Conservation (phyloP, 2,329 filamentous ascomycete species). For the Aspergillus alliaceus region DNA sequence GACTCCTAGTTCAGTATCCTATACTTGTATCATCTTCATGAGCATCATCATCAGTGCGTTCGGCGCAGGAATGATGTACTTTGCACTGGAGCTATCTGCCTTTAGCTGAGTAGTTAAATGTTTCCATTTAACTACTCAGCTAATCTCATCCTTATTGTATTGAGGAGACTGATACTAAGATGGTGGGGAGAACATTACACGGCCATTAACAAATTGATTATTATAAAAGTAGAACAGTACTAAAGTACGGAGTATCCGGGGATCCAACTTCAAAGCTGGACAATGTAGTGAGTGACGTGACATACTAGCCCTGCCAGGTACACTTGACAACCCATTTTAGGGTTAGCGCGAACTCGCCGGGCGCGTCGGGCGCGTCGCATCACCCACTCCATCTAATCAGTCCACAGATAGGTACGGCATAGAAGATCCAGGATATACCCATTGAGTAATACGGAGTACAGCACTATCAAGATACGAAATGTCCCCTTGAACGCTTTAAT, state of each 20-base stretch:
- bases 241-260: too few relatives aligned
- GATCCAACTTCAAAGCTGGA: too few relatives aligned
- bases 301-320: too few relatives aligned
- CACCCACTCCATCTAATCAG: not conserved
- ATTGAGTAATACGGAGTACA: not conserved
- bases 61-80: not conserved
- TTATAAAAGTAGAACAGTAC: too few relatives aligned
- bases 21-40: not conserved
- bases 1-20: not conserved
- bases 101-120: too few relatives aligned
- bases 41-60: not conserved
- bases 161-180: not conserved
- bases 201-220: too few relatives aligned
- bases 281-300: too few relatives aligned
- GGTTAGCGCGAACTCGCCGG: slow-evolving; percentile 1
- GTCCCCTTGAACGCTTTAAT: slow-evolving; percentile 25
- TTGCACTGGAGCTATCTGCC: not conserved
- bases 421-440: not conserved
- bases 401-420: not conserved
- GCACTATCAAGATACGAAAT: not conserved
- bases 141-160: too few relatives aligned
- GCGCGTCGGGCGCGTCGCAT: slow-evolving; percentile 22
- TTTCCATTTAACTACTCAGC: too few relatives aligned
- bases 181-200: not conserved
- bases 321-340: too few relatives aligned